These are phyloP conservation scores for Nannochloris sp. DNA, from an alignment of 139 green algal genomes.

Conservation along the genomic window DNA sequence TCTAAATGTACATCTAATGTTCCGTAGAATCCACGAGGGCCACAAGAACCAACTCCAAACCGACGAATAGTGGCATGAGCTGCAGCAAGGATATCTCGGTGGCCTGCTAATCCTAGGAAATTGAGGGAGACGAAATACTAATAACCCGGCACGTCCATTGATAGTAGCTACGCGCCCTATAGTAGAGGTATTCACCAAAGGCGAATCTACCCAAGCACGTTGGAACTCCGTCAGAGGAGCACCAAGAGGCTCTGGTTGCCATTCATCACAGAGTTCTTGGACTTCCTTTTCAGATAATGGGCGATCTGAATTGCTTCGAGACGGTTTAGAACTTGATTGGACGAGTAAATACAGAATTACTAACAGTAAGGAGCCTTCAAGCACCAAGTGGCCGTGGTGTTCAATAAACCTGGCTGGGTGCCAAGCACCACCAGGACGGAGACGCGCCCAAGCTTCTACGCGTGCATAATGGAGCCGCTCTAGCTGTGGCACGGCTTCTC, in stretches of 20 bases:
- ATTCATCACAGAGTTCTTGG: conserved; percentile 76
- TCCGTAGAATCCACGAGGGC: conserved; percentile 97
- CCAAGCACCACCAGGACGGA: conserved; percentile 63
- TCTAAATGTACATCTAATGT: conserved; percentile 94
- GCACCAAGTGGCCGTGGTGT: conserved; percentile 65
- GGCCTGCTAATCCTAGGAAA: conserved; percentile 75
- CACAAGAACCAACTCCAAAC: conserved; percentile 94
- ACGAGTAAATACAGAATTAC: conserved; percentile 71
- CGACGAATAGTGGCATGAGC: conserved; percentile 59
- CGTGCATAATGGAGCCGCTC: not conserved
- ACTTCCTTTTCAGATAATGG: conserved; percentile 80
- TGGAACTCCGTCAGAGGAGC: conserved; percentile 19
- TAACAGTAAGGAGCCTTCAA: conserved; percentile 67
- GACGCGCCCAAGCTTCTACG: conserved; percentile 55
- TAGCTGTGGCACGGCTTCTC: conserved; percentile 1
- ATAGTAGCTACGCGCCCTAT: conserved; percentile 23
- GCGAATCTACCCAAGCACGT: conserved; percentile 5
- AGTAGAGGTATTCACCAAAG: not conserved
- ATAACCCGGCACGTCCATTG: conserved; percentile 33
- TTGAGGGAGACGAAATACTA: conserved; percentile 81
- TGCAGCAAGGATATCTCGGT: conserved; percentile 26
- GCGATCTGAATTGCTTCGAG: conserved; percentile 14
- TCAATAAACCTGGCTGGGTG: conserved; percentile 75
- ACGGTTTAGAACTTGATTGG: conserved; percentile 50
- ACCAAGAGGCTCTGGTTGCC: conserved; percentile 77